Percentiles rank a stretch among this genome's conserved stretches.
These are phyloP conservation scores for Malassezia globosa DNA, from an alignment of 1,284 basidiomycete species.

Conservation along the genomic window DNA sequence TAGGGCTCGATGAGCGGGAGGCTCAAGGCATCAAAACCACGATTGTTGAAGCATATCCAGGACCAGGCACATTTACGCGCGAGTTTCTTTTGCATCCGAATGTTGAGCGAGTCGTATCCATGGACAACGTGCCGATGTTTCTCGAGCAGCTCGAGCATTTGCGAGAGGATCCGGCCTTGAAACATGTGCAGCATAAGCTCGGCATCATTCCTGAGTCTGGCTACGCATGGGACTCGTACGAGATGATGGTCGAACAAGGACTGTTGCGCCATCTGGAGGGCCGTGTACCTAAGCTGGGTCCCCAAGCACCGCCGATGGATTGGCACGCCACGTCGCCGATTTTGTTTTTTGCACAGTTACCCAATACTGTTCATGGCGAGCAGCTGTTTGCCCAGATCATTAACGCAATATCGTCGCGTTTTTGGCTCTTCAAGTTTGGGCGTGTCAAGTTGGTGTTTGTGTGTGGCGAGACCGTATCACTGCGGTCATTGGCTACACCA, in stretches of 20 bases:
- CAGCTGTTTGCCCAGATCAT: constrained; percentile 42
- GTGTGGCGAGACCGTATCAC: constrained; percentile 32
- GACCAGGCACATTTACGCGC: constrained; percentile 35
- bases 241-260: constrained; percentile 19
- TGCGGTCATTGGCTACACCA: constrained; percentile 25
- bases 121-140: constrained; percentile 27
- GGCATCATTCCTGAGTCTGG: constrained; percentile 21
- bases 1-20: constrained; percentile 20
- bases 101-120: constrained; percentile 42
- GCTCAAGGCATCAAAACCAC: constrained; percentile 29
- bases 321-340: constrained; percentile 21
- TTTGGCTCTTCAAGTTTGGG: constrained; percentile 38
- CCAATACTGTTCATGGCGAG: constrained; percentile 43
- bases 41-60: constrained; percentile 40
- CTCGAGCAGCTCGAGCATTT: constrained; percentile 17
- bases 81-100: constrained; percentile 26
- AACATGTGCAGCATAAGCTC: constrained; percentile 16
- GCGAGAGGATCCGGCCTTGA: constrained; percentile 19
- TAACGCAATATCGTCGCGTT: constrained; percentile 27
- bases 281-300: constrained; percentile 14
- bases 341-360: constrained; percentile 38
- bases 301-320: constrained; percentile 10
- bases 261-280: constrained; percentile 27
- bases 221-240: constrained; percentile 32
- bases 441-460: constrained; percentile 32